Percentiles rank a stretch among this genome's conserved stretches.
These are phyloP conservation scores for Acanthamoeba rhysodes DNA, from an alignment of 208 protist genomes.

Conservation along the genomic window DNA sequence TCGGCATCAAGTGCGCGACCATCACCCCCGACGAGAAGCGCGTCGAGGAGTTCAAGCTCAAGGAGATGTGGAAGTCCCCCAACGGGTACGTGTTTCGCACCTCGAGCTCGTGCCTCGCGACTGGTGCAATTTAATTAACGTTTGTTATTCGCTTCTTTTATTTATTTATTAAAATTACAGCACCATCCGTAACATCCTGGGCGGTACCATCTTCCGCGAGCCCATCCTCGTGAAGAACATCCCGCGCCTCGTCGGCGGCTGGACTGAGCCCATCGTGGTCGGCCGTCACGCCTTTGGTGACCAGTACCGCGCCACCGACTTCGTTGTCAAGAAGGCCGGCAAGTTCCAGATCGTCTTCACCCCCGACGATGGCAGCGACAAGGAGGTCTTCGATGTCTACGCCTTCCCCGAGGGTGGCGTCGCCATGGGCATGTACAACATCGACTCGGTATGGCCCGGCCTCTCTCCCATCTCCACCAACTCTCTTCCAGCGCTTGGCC, in stretches of 20 bases:
- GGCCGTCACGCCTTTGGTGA: constrained; percentile 97
- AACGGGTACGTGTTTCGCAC: no score
- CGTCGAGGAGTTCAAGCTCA: constrained; percentile 98
- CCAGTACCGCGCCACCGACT: constrained; percentile 93
- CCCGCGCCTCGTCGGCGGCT: constrained; percentile 91
- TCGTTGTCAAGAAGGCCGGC: constrained; percentile 92
- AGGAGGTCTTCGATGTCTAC: constrained; percentile 89
- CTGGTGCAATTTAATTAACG: no score
- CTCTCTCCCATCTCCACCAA: neutral
- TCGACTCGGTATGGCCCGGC: constrained; percentile 85
- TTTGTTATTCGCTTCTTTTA: no score
- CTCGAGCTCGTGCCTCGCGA: no score
- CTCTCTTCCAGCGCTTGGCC: no score
- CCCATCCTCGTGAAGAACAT: constrained; percentile 94
- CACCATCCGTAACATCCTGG: constrained; percentile 99
- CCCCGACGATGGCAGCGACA: constrained; percentile 87
- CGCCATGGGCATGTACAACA: constrained; percentile 98
- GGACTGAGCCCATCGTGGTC: constrained; percentile 97
- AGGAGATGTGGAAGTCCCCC: constrained; percentile 98
- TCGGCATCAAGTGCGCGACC: constrained; percentile 99
- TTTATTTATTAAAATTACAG: no score
- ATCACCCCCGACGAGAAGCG: constrained; percentile 98
- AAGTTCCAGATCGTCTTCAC: constrained; percentile 96
- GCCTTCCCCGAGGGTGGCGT: constrained; percentile 94
- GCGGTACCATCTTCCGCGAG: constrained; percentile 98